Evolutionary conservation across 2,329 filamentous ascomycete genomes (phyloP).

Genomic region (Fusarium hainanense): DNA sequence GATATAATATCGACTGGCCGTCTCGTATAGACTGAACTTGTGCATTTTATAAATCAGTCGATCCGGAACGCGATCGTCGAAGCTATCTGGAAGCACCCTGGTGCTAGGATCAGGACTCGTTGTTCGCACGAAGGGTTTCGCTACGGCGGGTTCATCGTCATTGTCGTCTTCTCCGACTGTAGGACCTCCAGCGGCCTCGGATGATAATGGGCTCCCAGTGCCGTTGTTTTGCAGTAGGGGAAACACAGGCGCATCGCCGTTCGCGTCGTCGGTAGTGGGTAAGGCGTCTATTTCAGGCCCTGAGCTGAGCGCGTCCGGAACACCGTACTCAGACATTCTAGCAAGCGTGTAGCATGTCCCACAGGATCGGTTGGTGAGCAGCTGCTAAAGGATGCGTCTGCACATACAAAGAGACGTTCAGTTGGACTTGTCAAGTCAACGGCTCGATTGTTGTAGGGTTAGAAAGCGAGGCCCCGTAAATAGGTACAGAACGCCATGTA

Average conservation of each 20-base stretch:
- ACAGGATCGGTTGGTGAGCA: constrained; percentile 5
- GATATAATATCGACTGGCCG: constrained; percentile 90
- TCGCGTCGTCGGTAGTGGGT: constrained; percentile 32
- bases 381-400: background rate
- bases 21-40: constrained; percentile 98
- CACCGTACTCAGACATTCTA: constrained; percentile 45
- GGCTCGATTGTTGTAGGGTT: background rate
- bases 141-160: constrained; percentile 68
- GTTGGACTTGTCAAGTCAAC: background rate
- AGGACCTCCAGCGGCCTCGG: constrained; percentile 41
- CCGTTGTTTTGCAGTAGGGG: constrained; percentile 53
- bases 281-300: constrained; percentile 25
- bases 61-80: constrained; percentile 50
- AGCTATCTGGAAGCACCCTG: constrained; percentile 46
- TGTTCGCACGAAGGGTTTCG: constrained; percentile 67
- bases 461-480: background rate
- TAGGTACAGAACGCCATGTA: background rate
- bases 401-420: constrained; percentile 6
- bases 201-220: constrained; percentile 43
- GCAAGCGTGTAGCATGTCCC: constrained; percentile 18
- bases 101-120: constrained; percentile 61
- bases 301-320: constrained; percentile 39
- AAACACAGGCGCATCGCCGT: constrained; percentile 47
- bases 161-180: constrained; percentile 60
- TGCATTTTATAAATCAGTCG: constrained; percentile 78